Evolutionary conservation across 805 yeast species (phyloP), one percentile per base, ranked within the genome.

Genomic region (Saccharomycopsis sp.): DNA sequence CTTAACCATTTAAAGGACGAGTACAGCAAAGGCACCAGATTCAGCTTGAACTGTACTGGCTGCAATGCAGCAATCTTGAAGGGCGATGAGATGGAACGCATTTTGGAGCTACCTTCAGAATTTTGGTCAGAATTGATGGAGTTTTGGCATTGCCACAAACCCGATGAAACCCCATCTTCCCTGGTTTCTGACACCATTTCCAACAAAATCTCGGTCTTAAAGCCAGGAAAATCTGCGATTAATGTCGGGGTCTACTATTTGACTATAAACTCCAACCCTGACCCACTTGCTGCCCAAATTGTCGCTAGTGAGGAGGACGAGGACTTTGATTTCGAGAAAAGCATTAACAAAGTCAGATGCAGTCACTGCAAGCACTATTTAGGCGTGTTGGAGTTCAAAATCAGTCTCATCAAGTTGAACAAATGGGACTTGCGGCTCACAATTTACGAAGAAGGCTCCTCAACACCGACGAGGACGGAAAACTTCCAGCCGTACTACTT

Each of bases 141-240:
- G 58, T 87, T 87, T 63, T 92, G 99, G 99, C 97, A 92, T 68
- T 92, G 99, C 67, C 97, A 92, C 67, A 87, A 86, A 65, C 95
- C 95, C 15, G 24, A 48, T 16, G 29, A 51, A 21, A 29, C 37
- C 37, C 9, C 9, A 7, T 29, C 37, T 29, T 5, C 5, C 12
- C 37, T 29, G 9, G 18, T 18, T n/a, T 7, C 54, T 4, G 14
- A 14, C 37, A 9, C 44, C 14, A 23, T 20, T 48, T 12, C 4
- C 0, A 68, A 71, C 57, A 66, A 23, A 73, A 77, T 57, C 75
- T 73, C 62, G 77, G 66, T 68, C 1, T 65, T 84, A 50, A 71
- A 65, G 23, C 87, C 92, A 2, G 55, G 66, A 2, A 59, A 64
- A 0, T 67, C 71, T 34, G 68, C 73, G 1, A 66, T 84, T 3